Evolutionary conservation across 139 green algal genomes (phyloP).

Genomic region (Ettlia oleoabundans): DNA sequence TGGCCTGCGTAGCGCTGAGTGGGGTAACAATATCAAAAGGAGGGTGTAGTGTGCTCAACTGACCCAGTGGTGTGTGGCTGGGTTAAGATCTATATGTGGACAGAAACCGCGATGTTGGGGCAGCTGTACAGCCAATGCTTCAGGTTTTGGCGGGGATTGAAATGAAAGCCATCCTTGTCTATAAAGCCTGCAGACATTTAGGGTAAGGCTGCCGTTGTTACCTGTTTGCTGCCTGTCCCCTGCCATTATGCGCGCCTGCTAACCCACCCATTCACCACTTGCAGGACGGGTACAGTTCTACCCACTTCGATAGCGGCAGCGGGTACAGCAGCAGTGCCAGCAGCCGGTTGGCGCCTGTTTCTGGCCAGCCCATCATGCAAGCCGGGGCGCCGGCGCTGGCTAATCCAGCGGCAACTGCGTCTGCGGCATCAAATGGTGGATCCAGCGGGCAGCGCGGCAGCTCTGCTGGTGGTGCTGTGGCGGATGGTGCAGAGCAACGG

Average conservation of each 20-base stretch:
- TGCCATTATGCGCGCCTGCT: too few relatives aligned
- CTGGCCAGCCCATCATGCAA: conserved; percentile 13
- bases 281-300: not conserved
- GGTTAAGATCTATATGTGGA: not conserved
- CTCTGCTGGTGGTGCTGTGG: not conserved
- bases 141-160: too few relatives aligned
- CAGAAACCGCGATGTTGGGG: too few relatives aligned
- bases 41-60: too few relatives aligned
- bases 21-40: too few relatives aligned
- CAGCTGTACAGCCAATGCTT: too few relatives aligned
- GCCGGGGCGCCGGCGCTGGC: not conserved
- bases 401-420: not conserved
- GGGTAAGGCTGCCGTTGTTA: too few relatives aligned
- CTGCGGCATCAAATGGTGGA: not conserved
- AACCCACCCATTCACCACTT: too few relatives aligned
- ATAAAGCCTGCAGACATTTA: too few relatives aligned
- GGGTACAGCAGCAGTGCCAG: not conserved
- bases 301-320: not conserved
- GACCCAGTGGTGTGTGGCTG: not conserved
- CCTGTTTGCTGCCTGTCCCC: too few relatives aligned
- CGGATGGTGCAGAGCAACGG: not conserved
- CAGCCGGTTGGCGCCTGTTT: not conserved
- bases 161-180: too few relatives aligned
- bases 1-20: not conserved
- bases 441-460: not conserved